Base-by-base conservation (phyloP, 495 filamentous ascomycete genomes). In the Xylaria venustula region DNA sequence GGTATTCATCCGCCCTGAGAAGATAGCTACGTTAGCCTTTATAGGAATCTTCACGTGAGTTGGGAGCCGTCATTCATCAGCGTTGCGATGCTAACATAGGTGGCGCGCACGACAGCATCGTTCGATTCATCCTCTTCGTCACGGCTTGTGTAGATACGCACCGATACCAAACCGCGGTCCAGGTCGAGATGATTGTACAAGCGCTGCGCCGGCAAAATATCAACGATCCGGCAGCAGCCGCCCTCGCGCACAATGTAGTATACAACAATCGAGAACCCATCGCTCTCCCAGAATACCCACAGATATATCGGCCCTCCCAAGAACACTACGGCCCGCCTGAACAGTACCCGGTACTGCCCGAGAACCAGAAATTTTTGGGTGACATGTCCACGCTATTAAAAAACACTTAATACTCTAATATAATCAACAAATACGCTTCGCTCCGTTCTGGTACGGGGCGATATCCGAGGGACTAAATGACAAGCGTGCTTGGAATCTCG, bases 71-170 rank as follows among this genome's bases (percentile, higher is more conserved):
- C 34, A 42, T 15, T 20, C 17, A 3, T 2, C 30, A 6, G 25
- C 15, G 25, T 30, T 15, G 19, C 22, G 23, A 40, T 49, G 22
- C 32, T 49, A 42, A 59, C 7, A 51, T 5, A 34, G 1, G n/a
- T n/a, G n/a, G n/a, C n/a, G n/a, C n/a, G 25, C 7, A 20, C 15
- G 12, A 28, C 25, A 59, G 56, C 28, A 12, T 40, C 9, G n/a
- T 41, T 9, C 56, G 56, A 15, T 49, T 59, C 45, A 50, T 41
- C 15, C 56, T 59, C 25, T 59, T 59, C 23, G 46, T 59, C 14
- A 40, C 50, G 2, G 56, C 45, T 14, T 41, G 45, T 30, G 23
- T 59, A 22, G 56, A 59, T 9, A 59, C 56, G 23, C 32, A 59
- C 4, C 14, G 34, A 30, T 36, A 50, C 28, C 44, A 42, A 6